These are phyloP conservation scores for Tetrahymena malaccensis DNA, from an alignment of 73 alveolate species.

Conservation along the genomic window DNA sequence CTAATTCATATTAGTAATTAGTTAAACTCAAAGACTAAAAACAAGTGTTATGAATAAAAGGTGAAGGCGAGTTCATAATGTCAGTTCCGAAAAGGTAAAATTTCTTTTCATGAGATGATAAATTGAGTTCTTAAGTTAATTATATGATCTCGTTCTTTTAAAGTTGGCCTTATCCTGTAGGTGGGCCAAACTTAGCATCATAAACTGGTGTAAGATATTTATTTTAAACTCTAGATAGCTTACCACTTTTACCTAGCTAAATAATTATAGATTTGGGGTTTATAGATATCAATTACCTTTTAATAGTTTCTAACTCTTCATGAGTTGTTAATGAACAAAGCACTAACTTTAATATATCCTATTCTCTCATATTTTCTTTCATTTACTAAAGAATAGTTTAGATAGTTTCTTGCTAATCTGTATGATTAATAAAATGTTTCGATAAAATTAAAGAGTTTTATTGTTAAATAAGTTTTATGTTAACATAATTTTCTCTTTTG, in stretches of 20 bases:
- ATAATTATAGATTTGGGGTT: not conserved
- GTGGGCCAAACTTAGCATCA: not conserved
- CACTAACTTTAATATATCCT: not conserved
- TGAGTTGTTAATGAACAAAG: not conserved
- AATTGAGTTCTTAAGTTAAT: not conserved
- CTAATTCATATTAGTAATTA: not conserved
- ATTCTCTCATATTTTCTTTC: not conserved
- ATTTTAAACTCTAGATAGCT: slow-evolving; percentile 14
- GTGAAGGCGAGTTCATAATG: not conserved
- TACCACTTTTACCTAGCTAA: not conserved
- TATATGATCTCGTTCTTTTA: slow-evolving; percentile 2
- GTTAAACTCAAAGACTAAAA: not conserved
- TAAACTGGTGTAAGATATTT: slow-evolving; percentile 21
- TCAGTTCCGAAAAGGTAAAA: not conserved
- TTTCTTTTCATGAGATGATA: not conserved
- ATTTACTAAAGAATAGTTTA: not conserved
- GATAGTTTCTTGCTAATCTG: not conserved
- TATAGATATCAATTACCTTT: not conserved
- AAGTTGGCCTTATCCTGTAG: slow-evolving; percentile 24
- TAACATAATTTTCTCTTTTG: not conserved
- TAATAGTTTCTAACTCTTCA: not conserved
- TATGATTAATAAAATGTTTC: not conserved
- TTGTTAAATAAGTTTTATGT: not conserved
- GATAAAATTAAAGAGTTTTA: not conserved
- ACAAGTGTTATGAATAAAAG: not conserved